Base-by-base conservation (phyloP, 2,329 filamentous ascomycete genomes). In the Xylariaceae sp. region DNA sequence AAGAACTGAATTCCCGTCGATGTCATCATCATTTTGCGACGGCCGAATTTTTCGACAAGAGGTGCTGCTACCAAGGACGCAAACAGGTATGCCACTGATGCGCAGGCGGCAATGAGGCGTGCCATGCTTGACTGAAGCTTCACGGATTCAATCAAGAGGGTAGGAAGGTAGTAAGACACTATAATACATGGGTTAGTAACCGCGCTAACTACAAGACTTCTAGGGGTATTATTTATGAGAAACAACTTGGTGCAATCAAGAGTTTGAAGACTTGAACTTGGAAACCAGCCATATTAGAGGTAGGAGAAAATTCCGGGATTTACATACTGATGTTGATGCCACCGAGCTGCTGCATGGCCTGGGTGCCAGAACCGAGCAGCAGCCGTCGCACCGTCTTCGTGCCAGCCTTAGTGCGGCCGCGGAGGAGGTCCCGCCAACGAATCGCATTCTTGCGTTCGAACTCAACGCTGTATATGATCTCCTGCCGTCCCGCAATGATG, bases 71-170 rank as follows among this genome's bases (percentile, higher is more conserved):
- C 42, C 2, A 68, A 48, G 1, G 69, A 60, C 4, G 67, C 53
- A 42, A 68, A 52, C 10, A 70, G 53, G 42, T 70, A 70, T 2
- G 62, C 59, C 12, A 66, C 61, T 1, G 67, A 69, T 12, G 53
- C 83, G 59, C 76, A 79, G 1, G 80, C 81, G 0, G 81, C 75
- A 21, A 85, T 73, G 0, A 84, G 70, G 9, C 81, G 75, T 1
- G 81, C 77, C 67, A 81, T 75, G 18, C 66, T 75, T 23, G 81
- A 75, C 7, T 69, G 69, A 9, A 84, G 73, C 1, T 78, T 77
- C 5, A 84, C 80, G 0, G 78, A 81, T 29, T 77, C 64, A 45
- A 81, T 82, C 3, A 84, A 65, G 0, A 84, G 76, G 0, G 77
- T 80, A 0, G 80, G 79, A 0, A 83, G 64, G 50, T 70, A 67